Conservation (phyloP, 805 yeast species). For the Metschnikowia kofuensis region DNA sequence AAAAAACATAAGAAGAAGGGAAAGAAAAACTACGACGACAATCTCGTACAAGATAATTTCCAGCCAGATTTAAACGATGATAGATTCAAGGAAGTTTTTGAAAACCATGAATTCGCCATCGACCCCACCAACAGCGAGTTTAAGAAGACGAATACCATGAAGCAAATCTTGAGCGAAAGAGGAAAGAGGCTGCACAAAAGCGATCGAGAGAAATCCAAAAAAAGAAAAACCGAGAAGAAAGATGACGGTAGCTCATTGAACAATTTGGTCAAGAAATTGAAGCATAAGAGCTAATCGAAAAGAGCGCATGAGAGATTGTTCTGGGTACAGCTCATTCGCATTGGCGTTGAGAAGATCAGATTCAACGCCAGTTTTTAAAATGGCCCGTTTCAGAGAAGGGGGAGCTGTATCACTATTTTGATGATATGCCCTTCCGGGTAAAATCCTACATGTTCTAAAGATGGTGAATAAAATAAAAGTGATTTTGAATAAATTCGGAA, state of each 20-base stretch:
- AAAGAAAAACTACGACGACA: slow-evolving; percentile 51
- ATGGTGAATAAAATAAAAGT: too few relatives aligned
- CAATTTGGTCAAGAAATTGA: slow-evolving; percentile 49
- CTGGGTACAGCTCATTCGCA: too few relatives aligned
- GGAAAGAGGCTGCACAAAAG: slow-evolving; percentile 42
- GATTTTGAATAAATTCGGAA: too few relatives aligned
- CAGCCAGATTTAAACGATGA: slow-evolving; percentile 75
- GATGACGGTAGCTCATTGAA: slow-evolving; percentile 8
- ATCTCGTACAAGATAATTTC: slow-evolving; percentile 47
- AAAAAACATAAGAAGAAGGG: slow-evolving; percentile 43
- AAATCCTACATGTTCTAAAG: too few relatives aligned
- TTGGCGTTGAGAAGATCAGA: too few relatives aligned
- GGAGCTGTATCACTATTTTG: too few relatives aligned
- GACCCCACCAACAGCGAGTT: slow-evolving; percentile 92
- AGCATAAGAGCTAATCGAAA: slow-evolving; percentile 31
- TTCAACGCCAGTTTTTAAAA: too few relatives aligned
- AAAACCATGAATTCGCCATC: slow-evolving; percentile 86
- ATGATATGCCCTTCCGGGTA: too few relatives aligned
- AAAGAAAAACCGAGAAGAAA: slow-evolving; percentile 7
- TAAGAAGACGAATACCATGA: slow-evolving; percentile 86
- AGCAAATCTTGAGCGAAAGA: slow-evolving; percentile 73
- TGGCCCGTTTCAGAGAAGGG: too few relatives aligned
- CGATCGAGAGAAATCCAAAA: slow-evolving; percentile 6
- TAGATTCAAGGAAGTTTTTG: slow-evolving; percentile 80
- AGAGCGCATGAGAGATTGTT: too few relatives aligned